phyloP scores from a whole-genome alignment of 2,329 filamentous ascomycete species.

The Dactylonectria macrodidyma region DNA sequence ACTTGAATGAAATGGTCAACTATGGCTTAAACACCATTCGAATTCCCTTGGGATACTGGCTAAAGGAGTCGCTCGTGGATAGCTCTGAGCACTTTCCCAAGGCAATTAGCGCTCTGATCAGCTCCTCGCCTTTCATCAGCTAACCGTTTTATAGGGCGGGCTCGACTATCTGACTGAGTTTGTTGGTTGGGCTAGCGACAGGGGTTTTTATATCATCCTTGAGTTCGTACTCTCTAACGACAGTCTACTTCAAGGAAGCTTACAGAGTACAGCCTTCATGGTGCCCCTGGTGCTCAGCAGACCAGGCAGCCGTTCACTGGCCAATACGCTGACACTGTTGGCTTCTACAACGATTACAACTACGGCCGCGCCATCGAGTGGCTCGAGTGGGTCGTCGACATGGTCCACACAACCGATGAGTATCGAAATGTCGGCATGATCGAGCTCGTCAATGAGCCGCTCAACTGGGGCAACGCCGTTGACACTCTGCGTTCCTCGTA shows the following conservation, averaged over 20 bases:
- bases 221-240: slow-evolving; percentile 49
- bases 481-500: slow-evolving; percentile 39
- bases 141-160: slow-evolving; percentile 49
- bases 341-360: slow-evolving; percentile 71
- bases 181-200: slow-evolving; percentile 63
- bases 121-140: neutral
- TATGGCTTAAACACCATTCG: slow-evolving; percentile 68
- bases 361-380: slow-evolving; percentile 69
- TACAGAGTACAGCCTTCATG: slow-evolving; percentile 57
- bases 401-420: slow-evolving; percentile 63
- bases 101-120: slow-evolving; percentile 13
- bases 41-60: slow-evolving; percentile 70
- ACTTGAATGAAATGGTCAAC: slow-evolving; percentile 64
- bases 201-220: slow-evolving; percentile 67
- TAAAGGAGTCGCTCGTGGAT: slow-evolving; percentile 65
- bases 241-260: neutral
- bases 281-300: slow-evolving; percentile 65
- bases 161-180: slow-evolving; percentile 62
- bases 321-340: slow-evolving; percentile 51
- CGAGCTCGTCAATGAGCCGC: slow-evolving; percentile 58
- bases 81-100: slow-evolving; percentile 65
- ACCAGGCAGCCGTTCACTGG: slow-evolving; percentile 64
- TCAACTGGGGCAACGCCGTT: slow-evolving; percentile 38
- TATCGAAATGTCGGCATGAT: slow-evolving; percentile 72
- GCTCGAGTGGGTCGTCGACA: slow-evolving; percentile 68